Base-by-base conservation (phyloP, 2,329 filamentous ascomycete species). In the Podosphaera fusca region DNA sequence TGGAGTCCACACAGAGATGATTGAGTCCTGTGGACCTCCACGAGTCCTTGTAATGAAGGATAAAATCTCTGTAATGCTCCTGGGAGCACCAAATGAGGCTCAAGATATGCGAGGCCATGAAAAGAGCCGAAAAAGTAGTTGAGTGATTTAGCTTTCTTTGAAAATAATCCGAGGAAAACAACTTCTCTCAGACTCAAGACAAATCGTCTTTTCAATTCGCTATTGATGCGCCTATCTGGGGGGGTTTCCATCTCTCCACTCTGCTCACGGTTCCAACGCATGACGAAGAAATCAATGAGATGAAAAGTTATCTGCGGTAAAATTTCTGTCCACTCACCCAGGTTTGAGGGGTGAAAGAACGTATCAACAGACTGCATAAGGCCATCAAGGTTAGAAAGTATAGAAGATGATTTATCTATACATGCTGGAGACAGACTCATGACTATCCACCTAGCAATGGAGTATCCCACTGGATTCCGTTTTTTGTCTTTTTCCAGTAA, bases 261-360 rank as follows among this genome's bases (percentile, higher is more conserved):
- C 67, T 85, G 84, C 70, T 98, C 92, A 56, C 90, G 81, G 67
- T 98, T 96, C 89, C 89, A 98, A 56, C 92, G 82, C 71, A 94
- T 92, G 49, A 98, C 87, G 68, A 98, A 98, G 64, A 94, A 89
- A 68, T 98, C 92, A 2, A 89, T 84, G 4, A 98, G 75, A 69
- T 94, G 95, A 67, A 89, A 89, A 4, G 92, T 86, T 56, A 98
- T 75, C 69, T 96, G 90, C 2, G 88, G 84, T 49, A 98, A 73
- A 61, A 90, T 85, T 64, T 81, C 87, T 1, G 90, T 94, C 92
- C 92, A 98, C 12, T 74, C 74, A 12, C 92, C 92, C 56, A 90
- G 86, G 68, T 98, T 98, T 2, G 92, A 98, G 1, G 92, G 92
- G 65, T 98, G 92, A 74, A 95, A 98, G 70, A 98, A 98, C 0